Conservation (phyloP, 1,284 basidiomycete species). For the Tylopilus sp. region DNA sequence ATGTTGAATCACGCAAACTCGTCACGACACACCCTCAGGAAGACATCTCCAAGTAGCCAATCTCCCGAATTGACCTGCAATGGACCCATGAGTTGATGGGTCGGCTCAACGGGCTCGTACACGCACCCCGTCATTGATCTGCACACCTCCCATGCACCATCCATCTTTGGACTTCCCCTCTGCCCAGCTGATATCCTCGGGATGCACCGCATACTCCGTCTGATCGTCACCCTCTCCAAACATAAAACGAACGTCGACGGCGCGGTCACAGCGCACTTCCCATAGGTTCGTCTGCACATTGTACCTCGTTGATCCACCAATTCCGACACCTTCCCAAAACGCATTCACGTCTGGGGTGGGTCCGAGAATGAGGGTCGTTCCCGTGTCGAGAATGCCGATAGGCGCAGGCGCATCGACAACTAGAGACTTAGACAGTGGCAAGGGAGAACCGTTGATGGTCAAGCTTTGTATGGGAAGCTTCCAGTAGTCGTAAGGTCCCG, state of each 20-base stretch:
- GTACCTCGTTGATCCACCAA: constrained; percentile 49
- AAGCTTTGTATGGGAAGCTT: constrained; percentile 61
- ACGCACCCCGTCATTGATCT: constrained; percentile 63
- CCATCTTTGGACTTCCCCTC: constrained; percentile 50
- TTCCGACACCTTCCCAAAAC: constrained; percentile 61
- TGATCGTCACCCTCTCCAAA: constrained; percentile 53
- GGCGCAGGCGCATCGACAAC: constrained; percentile 55
- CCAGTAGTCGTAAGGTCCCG: constrained; percentile 64
- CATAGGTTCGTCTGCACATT: constrained; percentile 53
- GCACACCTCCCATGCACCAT: constrained; percentile 71
- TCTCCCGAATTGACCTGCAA: constrained; percentile 67
- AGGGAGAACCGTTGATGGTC: constrained; percentile 54
- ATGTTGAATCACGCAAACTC: neutral
- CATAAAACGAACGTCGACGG: constrained; percentile 56
- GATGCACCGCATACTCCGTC: constrained; percentile 60
- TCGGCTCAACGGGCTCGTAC: neutral
- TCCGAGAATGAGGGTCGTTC: constrained; percentile 68
- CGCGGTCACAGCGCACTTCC: constrained; percentile 64
- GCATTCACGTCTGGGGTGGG: constrained; percentile 61
- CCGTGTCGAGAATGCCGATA: constrained; percentile 68
- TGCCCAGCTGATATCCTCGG: constrained; percentile 64
- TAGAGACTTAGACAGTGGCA: constrained; percentile 58
- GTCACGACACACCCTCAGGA: constrained; percentile 57
- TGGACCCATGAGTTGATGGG: constrained; percentile 13
- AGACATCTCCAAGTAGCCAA: constrained; percentile 70